Evolutionary conservation across 352 stramenopile genomes (phyloP).

Genomic region (Phytophthora citrophthora): DNA sequence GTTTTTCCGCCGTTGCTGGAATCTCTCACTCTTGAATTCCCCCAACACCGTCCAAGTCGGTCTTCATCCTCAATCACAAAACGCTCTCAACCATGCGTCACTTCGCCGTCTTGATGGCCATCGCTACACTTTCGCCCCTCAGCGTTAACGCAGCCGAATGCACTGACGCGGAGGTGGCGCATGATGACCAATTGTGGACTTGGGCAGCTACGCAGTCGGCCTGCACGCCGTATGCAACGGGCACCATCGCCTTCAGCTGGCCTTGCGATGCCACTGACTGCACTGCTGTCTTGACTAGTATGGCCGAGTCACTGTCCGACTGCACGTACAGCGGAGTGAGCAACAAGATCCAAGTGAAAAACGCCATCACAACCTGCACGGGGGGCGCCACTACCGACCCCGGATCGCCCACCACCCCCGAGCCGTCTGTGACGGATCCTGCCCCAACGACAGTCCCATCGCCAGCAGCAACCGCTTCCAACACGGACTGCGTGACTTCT

Average conservation of each 20-base stretch:
- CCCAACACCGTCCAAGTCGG: background rate
- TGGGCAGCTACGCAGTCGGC: conserved; percentile 14
- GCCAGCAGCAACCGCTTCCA: conserved; percentile 5
- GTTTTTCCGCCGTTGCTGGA: background rate
- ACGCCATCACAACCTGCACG: conserved; percentile 19
- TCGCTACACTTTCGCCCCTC: background rate
- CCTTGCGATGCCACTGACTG: conserved; percentile 23
- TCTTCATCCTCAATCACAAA: background rate
- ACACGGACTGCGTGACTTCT: conserved; percentile 16
- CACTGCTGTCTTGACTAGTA: conserved; percentile 7
- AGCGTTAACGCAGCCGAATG: conserved; percentile 12
- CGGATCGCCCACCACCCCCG: conserved; percentile 5
- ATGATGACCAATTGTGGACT: conserved; percentile 19
- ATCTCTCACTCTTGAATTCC: conserved; percentile 6
- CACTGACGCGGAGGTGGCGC: conserved; percentile 12
- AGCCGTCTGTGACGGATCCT: conserved; percentile 11
- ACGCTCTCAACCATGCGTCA: background rate
- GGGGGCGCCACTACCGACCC: conserved; percentile 3
- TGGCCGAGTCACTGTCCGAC: conserved; percentile 19
- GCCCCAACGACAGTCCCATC: conserved; percentile 11
- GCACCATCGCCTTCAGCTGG: conserved; percentile 5
- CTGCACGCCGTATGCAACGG: conserved; percentile 21
- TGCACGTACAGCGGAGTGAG: conserved; percentile 29
- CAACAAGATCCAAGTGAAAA: conserved; percentile 34
- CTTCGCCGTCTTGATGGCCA: background rate